phyloP scores from a whole-genome alignment of 371 early-diverging fungal species.

The Rhizopus delemar region DNA sequence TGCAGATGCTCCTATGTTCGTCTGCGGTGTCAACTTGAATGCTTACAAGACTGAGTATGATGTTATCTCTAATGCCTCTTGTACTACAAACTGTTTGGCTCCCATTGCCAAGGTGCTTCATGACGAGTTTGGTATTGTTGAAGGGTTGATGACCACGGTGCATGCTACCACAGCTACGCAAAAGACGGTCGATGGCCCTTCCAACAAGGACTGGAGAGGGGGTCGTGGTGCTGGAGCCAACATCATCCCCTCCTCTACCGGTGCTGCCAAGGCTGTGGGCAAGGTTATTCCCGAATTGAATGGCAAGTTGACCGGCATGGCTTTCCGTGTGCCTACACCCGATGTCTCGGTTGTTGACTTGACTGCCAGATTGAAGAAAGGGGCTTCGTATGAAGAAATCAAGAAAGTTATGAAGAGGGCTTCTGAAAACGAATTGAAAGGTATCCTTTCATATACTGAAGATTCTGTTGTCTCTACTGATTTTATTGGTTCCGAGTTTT shows the following conservation, averaged over 20 bases:
- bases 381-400: slow-evolving; percentile 90
- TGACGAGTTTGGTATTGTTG: slow-evolving; percentile 90
- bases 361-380: slow-evolving; percentile 88
- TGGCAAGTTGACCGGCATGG: slow-evolving; percentile 99
- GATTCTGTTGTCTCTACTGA: slow-evolving; percentile 98
- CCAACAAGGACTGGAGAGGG: slow-evolving; percentile 92
- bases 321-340: slow-evolving; percentile 97
- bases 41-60: slow-evolving; percentile 82
- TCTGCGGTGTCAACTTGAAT: slow-evolving; percentile 94
- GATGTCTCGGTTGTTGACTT: slow-evolving; percentile 99
- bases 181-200: slow-evolving; percentile 99
- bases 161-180: slow-evolving; percentile 99
- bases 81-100: slow-evolving; percentile 99
- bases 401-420: slow-evolving; percentile 85
- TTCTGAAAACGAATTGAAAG: slow-evolving; percentile 82
- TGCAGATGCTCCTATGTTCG: slow-evolving; percentile 86
- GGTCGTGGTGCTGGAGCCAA: slow-evolving; percentile 96
- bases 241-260: slow-evolving; percentile 99
- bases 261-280: slow-evolving; percentile 99
- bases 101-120: slow-evolving; percentile 98
- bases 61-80: slow-evolving; percentile 98
- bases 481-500: slow-evolving; percentile 88
- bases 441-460: slow-evolving; percentile 93
- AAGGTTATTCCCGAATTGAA: slow-evolving; percentile 97
- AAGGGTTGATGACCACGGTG: slow-evolving; percentile 95